phyloP scores from a whole-genome alignment of 768 basidiomycete species.

The Rhizopogon rudus region DNA sequence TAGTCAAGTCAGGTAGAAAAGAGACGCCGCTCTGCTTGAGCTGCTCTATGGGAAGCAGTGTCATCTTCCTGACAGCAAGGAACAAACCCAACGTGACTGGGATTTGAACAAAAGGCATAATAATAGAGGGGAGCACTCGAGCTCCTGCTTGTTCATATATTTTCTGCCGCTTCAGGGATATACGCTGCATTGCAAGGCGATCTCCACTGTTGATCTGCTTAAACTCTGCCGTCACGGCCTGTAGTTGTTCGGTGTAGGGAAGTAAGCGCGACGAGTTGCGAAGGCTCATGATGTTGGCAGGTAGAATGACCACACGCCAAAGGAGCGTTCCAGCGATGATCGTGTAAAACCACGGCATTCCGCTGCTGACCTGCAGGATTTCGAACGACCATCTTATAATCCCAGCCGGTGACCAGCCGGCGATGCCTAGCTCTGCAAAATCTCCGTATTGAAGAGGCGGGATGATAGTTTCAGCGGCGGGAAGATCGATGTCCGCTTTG shows the following conservation, averaged over 20 bases:
- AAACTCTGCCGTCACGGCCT: constrained; percentile 48
- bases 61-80: constrained; percentile 72
- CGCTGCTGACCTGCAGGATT: constrained; percentile 60
- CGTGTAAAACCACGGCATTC: constrained; percentile 82
- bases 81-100: constrained; percentile 80
- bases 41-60: constrained; percentile 66
- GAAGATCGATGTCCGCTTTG: constrained; percentile 6
- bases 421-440: constrained; percentile 62
- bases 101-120: constrained; percentile 62
- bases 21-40: constrained; percentile 70
- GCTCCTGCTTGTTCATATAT: constrained; percentile 66
- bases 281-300: constrained; percentile 51
- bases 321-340: constrained; percentile 61
- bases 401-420: constrained; percentile 60
- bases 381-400: constrained; percentile 61
- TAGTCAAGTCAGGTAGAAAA: constrained; percentile 74
- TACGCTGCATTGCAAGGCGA: constrained; percentile 34
- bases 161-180: constrained; percentile 40
- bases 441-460: constrained; percentile 67
- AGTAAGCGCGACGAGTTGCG: constrained; percentile 45
- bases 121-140: constrained; percentile 47
- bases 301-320: constrained; percentile 58
- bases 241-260: constrained; percentile 41
- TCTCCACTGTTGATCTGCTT: constrained; percentile 36
- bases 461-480: constrained; percentile 24